Evolutionary conservation across 371 early-diverging fungal genomes (phyloP).

Genomic region (Rhizopus microsporus): DNA sequence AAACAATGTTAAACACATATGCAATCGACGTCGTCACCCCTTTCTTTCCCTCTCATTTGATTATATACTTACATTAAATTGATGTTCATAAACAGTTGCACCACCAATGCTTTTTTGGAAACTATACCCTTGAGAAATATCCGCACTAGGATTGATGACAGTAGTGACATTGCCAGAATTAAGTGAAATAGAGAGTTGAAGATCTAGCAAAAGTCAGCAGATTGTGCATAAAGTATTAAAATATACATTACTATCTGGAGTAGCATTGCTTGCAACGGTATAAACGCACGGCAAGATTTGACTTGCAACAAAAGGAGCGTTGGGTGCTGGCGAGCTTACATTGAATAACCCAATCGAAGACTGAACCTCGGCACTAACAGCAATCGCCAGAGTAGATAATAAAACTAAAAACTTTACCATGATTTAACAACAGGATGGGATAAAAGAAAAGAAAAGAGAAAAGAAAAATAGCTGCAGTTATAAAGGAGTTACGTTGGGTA

Average conservation of each 20-base stretch:
- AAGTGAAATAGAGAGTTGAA: conserved; percentile 30
- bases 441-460: neutral
- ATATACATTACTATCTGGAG: conserved; percentile 26
- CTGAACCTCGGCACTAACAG: conserved; percentile 23
- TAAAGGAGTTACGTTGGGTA: too few relatives aligned
- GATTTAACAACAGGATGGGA: neutral
- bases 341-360: conserved; percentile 27
- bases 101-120: conserved; percentile 25
- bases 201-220: neutral
- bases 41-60: neutral
- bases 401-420: conserved; percentile 12
- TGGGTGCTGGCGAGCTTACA: conserved; percentile 31
- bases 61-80: conserved; percentile 27
- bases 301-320: conserved; percentile 38
- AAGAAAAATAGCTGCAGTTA: too few relatives aligned
- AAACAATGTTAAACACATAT: neutral
- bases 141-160: conserved; percentile 21
- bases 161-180: conserved; percentile 7
- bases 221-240: too few relatives aligned
- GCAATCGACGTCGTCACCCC: neutral
- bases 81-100: conserved; percentile 37
- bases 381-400: conserved; percentile 11
- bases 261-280: conserved; percentile 28
- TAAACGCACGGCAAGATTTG: conserved; percentile 45
- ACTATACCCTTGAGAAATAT: conserved; percentile 38